Conservation (phyloP, 331 rosid species). For the Pyrus hybrid region DNA sequence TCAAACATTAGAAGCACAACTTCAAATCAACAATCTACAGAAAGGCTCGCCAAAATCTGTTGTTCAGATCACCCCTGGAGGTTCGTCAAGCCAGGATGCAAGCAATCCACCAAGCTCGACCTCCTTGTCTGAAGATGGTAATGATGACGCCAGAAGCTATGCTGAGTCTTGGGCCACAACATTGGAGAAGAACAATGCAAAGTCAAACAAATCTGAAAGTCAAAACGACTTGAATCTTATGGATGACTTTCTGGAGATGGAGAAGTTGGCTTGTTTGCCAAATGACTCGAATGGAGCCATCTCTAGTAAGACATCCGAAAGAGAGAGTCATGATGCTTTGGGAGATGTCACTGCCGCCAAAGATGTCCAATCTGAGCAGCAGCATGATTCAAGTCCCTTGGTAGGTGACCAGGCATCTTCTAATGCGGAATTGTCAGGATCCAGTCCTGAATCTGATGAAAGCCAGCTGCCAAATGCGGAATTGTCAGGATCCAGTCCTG, state of each 20-base stretch:
- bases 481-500: constrained; percentile 19
- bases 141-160: constrained; percentile 68
- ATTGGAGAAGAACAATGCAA: constrained; percentile 51
- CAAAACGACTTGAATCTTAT: constrained; percentile 72
- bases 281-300: constrained; percentile 45
- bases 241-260: constrained; percentile 99
- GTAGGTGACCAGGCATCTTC: constrained; percentile 34
- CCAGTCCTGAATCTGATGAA: constrained; percentile 22
- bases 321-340: constrained; percentile 25
- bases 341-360: constrained; percentile 20
- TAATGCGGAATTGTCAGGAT: constrained; percentile 14
- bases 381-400: constrained; percentile 23
- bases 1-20: constrained; percentile 70
- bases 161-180: constrained; percentile 71
- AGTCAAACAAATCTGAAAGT: constrained; percentile 52
- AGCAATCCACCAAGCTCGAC: constrained; percentile 79
- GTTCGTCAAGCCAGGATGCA: constrained; percentile 55
- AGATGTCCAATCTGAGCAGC: constrained; percentile 33
- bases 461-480: constrained; percentile 26
- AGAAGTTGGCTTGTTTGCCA: constrained; percentile 78
- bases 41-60: constrained; percentile 72
- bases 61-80: constrained; percentile 50
- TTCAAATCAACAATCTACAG: constrained; percentile 47
- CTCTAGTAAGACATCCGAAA: constrained; percentile 32
- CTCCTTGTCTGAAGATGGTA: constrained; percentile 90